Conservation (phyloP, 225 moss, liverwort and hornwort genomes). For the Pleurozium schreberi region DNA sequence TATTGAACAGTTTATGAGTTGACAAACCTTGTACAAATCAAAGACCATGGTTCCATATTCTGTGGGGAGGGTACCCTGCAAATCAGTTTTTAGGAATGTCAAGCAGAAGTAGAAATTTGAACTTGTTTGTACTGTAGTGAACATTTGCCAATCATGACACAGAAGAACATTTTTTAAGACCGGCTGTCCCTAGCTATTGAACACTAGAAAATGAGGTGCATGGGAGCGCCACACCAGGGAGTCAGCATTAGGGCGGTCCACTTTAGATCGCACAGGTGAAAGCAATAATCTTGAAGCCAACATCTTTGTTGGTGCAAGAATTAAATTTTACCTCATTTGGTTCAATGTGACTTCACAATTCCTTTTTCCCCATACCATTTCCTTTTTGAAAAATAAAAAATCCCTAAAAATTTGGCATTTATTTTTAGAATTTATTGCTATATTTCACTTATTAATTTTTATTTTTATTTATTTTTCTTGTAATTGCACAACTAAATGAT, state of each 20-base stretch:
- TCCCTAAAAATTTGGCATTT: background rate
- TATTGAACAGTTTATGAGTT: background rate
- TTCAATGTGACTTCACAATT: background rate
- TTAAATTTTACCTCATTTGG: background rate
- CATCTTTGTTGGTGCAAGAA: background rate
- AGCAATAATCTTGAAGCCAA: background rate
- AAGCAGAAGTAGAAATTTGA: background rate
- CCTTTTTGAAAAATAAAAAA: accelerated
- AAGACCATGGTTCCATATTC: background rate
- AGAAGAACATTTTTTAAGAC: background rate
- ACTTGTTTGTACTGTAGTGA: background rate
- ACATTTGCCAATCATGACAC: too few species aligned
- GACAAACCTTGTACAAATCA: background rate
- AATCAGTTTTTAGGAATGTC: background rate
- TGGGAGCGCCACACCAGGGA: background rate
- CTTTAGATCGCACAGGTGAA: background rate
- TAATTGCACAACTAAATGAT: too few species aligned
- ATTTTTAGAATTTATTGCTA: background rate
- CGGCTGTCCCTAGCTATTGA: background rate
- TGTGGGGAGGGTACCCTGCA: background rate
- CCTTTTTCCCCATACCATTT: too few species aligned
- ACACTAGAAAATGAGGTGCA: background rate
- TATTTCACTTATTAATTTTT: too few species aligned
- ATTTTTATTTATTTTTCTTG: too few species aligned
- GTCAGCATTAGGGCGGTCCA: background rate